Evolutionary conservation across 139 green algal genomes (phyloP).

Genomic region (Coelastrella sp.): DNA sequence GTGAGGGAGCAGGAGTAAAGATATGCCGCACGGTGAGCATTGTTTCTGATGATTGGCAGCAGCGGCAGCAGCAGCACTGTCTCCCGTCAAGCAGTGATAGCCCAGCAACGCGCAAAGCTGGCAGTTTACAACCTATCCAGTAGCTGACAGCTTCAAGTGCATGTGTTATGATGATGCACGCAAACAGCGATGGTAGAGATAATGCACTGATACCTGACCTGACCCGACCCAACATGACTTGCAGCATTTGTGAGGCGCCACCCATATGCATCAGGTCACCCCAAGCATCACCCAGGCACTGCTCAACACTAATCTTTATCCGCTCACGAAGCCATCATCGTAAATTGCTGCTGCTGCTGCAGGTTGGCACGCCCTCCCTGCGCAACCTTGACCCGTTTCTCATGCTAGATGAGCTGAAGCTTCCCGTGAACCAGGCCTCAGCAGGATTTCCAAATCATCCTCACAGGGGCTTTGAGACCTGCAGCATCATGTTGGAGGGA

Average conservation of each 20-base stretch:
- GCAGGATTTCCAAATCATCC: slow-evolving; percentile 92
- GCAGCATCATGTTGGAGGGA: slow-evolving; percentile 90
- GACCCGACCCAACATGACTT: no score
- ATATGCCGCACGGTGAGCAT: slow-evolving; percentile 84
- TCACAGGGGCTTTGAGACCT: slow-evolving; percentile 92
- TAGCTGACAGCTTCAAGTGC: no score
- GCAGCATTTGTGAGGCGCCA: no score
- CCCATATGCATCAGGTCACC: no score
- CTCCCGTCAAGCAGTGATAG: background rate
- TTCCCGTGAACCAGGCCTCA: slow-evolving; percentile 67
- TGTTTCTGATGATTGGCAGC: background rate
- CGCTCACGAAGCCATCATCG: no score
- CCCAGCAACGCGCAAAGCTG: background rate
- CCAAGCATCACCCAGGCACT: no score
- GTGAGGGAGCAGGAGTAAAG: slow-evolving; percentile 85
- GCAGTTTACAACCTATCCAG: no score
- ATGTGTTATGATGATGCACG: no score
- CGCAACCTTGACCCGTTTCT: slow-evolving; percentile 91
- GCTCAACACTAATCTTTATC: no score
- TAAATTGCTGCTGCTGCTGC: background rate
- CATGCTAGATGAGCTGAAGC: slow-evolving; percentile 82
- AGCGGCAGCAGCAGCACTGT: background rate
- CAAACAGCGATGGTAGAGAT: no score
- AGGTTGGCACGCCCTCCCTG: slow-evolving; percentile 74
- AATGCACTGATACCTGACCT: no score